phyloP scores from a whole-genome alignment of 441 rosid species.

The Codiaeum variegatum region DNA sequence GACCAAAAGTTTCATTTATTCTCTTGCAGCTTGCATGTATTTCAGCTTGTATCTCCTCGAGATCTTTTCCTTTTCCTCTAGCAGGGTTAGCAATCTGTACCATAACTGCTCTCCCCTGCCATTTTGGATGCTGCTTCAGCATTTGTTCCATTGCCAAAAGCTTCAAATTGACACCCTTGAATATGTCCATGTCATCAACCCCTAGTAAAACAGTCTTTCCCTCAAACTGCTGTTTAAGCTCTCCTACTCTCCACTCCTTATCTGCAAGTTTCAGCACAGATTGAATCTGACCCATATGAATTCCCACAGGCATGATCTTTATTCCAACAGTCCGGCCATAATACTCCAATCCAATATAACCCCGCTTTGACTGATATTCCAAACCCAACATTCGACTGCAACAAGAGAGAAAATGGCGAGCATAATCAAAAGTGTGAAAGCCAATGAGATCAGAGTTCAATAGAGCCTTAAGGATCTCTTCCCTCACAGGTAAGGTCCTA shows the following conservation, averaged over 20 bases:
- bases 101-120: slow-evolving; percentile 69
- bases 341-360: slow-evolving; percentile 72
- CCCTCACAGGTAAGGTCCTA: slow-evolving; percentile 72
- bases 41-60: slow-evolving; percentile 61
- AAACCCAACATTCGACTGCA: slow-evolving; percentile 73
- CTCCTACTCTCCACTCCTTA: slow-evolving; percentile 69
- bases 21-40: slow-evolving; percentile 59
- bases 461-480: slow-evolving; percentile 70
- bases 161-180: slow-evolving; percentile 74
- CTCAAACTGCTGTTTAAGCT: slow-evolving; percentile 67
- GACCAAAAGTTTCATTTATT: slow-evolving; percentile 57
- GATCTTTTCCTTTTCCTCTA: slow-evolving; percentile 64
- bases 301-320: slow-evolving; percentile 82
- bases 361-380: slow-evolving; percentile 78
- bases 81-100: slow-evolving; percentile 75
- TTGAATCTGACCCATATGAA: slow-evolving; percentile 78
- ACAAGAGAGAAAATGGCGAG: slow-evolving; percentile 75
- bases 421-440: slow-evolving; percentile 78
- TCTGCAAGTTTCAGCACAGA: slow-evolving; percentile 60
- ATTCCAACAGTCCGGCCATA: slow-evolving; percentile 76
- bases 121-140: slow-evolving; percentile 67
- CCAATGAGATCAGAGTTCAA: slow-evolving; percentile 74
- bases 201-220: slow-evolving; percentile 72
- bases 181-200: slow-evolving; percentile 79
- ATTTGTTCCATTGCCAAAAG: slow-evolving; percentile 71